Evolutionary conservation across 768 basidiomycete species (phyloP).

Genomic region (Russula dissimulans): DNA sequence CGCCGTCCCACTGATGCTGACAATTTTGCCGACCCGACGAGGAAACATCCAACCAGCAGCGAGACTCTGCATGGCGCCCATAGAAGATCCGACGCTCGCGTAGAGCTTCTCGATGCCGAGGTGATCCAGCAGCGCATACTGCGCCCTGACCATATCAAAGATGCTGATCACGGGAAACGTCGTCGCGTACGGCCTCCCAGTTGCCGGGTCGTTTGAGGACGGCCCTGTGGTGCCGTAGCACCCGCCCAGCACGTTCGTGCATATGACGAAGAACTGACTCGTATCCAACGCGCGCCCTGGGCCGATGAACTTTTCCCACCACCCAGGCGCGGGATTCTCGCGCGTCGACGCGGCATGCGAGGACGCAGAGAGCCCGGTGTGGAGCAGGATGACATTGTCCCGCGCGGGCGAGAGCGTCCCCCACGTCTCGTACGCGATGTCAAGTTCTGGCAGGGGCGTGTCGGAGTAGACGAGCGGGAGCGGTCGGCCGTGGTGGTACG

Average conservation of each 20-base stretch:
- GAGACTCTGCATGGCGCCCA: conserved; percentile 98
- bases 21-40: conserved; percentile 78
- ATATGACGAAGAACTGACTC: conserved; percentile 83
- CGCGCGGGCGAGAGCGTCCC: conserved; percentile 67
- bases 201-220: conserved; percentile 65
- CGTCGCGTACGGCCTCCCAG: conserved; percentile 73
- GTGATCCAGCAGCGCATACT: conserved; percentile 77
- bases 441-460: conserved; percentile 52
- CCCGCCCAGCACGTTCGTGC: conserved; percentile 93
- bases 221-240: conserved; percentile 98
- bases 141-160: conserved; percentile 96
- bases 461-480: conserved; percentile 53
- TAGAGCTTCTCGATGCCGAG: conserved; percentile 79
- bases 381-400: conserved; percentile 89
- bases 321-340: conserved; percentile 73
- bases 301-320: conserved; percentile 99
- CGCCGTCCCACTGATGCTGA: conserved; percentile 92
- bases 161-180: conserved; percentile 86
- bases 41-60: conserved; percentile 93
- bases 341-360: conserved; percentile 86
- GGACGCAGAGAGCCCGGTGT: conserved; percentile 92
- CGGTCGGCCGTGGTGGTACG: conserved; percentile 52
- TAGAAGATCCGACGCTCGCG: conserved; percentile 88
- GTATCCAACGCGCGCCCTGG: conserved; percentile 93
- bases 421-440: conserved; percentile 98